These are phyloP conservation scores for Botrytis porri DNA, from an alignment of 2,329 filamentous ascomycete genomes.

Conservation along the genomic window DNA sequence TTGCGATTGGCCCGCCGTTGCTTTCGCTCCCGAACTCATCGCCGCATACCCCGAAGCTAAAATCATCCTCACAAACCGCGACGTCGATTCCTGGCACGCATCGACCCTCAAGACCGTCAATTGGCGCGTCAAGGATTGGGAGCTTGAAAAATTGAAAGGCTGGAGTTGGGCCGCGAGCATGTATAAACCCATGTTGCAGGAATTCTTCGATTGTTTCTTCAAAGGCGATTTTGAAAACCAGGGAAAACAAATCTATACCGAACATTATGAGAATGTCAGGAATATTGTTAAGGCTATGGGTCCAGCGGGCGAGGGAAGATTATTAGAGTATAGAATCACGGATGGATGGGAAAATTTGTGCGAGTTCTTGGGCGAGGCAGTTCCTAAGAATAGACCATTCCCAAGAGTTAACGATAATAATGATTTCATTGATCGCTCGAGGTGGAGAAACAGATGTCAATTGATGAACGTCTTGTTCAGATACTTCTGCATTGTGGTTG, in stretches of 20 bases:
- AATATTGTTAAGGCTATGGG: background rate
- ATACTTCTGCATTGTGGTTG: conserved; percentile 7
- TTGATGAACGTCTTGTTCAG: conserved; percentile 16
- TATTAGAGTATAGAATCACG: conserved; percentile 25
- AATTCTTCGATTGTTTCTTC: conserved; percentile 18
- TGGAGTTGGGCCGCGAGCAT: conserved; percentile 17
- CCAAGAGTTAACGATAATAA: conserved; percentile 17
- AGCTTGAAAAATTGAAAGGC: conserved; percentile 7
- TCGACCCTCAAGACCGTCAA: conserved; percentile 18
- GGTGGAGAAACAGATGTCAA: conserved; percentile 18
- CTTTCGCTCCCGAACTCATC: conserved; percentile 36
- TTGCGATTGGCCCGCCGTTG: conserved; percentile 29
- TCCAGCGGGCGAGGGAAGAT: background rate
- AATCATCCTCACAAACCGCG: conserved; percentile 25
- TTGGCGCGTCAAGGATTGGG: conserved; percentile 18
- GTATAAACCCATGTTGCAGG: conserved; percentile 19
- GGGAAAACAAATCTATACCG: conserved; percentile 11
- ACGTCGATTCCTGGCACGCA: conserved; percentile 26
- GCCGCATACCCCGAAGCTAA: conserved; percentile 28
- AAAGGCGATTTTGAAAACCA: conserved; percentile 11
- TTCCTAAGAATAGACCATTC: conserved; percentile 20
- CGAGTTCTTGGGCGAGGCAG: conserved; percentile 24
- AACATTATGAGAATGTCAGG: conserved; percentile 18
- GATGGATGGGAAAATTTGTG: conserved; percentile 27
- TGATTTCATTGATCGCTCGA: conserved; percentile 17